Evolutionary conservation across 805 yeast species (phyloP), one percentile per base, ranked within the genome.

Genomic region (Teunomyces pallodes): DNA sequence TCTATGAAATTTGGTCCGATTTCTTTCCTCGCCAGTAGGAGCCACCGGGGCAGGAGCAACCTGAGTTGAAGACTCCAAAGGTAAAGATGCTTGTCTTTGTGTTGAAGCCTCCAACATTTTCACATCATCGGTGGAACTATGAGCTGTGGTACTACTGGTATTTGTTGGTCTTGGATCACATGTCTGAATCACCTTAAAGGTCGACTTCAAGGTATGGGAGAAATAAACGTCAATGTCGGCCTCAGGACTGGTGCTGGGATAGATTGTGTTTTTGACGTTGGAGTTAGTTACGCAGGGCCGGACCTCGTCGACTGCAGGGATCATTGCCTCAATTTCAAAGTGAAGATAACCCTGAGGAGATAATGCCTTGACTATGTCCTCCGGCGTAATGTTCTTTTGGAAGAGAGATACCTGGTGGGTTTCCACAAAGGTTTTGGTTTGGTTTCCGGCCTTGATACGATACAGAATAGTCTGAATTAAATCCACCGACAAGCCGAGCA

Each of bases 151-250:
- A n/a, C 8, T 26, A 7, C 7, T n/a, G 28, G 13, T 38, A 28
- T 29, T 24, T 14, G 30, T 10, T 26, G 20, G 20, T 17, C 12
- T 5, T 7, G 20, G 6, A 24, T 29, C 9, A 27, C 24, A 53
- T 53, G 24, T 51, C 42, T 32, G 17, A 32, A 32, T 32, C 12
- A 54, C 48, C 33, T 53, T 55, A n/a, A 54, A 42, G n/a, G 48
- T 29, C 10, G 51, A 45, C 43, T 51, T 53, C 17, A 54, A 24
- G 8, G 27, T 38, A 39, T 54, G 58, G 4, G 46, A 33, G 13
- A 47, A 46, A 30, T 46, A 20, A 31, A 54, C 42, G 8, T 51
- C 53, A 4, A 28, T 36, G n/a, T 47, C 32, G 13, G 27, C 39
- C 3, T 47, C 47, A n/a, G 28, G 39, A 10, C 20, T 13, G 7